A percentile compares a stretch with the other conserved stretches of the same genome.
Conservation (phyloP, 257 asterid genomes). For the Solanum gracilifrons region DNA sequence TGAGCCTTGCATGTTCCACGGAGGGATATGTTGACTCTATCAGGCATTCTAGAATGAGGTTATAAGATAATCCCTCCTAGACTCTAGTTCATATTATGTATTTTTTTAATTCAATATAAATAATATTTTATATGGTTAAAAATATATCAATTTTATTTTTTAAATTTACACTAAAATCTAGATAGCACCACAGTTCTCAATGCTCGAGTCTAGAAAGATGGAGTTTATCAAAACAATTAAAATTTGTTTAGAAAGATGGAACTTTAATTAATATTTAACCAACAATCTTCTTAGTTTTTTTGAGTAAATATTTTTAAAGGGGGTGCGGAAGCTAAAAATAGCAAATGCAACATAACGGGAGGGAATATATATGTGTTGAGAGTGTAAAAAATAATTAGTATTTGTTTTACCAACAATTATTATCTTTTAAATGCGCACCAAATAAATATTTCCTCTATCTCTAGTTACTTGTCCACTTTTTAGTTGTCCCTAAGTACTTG, state of each 20-base stretch:
- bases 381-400: background rate
- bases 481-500: too few species aligned
- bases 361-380: background rate
- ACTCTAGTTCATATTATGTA: background rate
- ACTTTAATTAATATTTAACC: background rate
- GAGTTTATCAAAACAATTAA: too few species aligned
- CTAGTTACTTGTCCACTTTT: too few species aligned
- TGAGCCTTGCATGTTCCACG: background rate
- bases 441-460: too few species aligned
- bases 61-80: background rate
- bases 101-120: background rate
- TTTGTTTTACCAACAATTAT: background rate
- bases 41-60: background rate
- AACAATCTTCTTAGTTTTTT: background rate
- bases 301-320: background rate
- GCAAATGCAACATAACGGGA: background rate
- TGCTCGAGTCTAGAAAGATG: background rate
- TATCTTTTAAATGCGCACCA: too few species aligned
- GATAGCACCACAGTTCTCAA: background rate
- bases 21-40: background rate
- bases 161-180: background rate
- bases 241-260: background rate
- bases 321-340: background rate
- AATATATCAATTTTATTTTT: background rate
- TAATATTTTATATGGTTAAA: background rate